A percentile compares a stretch with the other conserved stretches of the same genome.
Evolutionary conservation across 208 protist species (phyloP).

Genomic region (Crithidia expoeki): DNA sequence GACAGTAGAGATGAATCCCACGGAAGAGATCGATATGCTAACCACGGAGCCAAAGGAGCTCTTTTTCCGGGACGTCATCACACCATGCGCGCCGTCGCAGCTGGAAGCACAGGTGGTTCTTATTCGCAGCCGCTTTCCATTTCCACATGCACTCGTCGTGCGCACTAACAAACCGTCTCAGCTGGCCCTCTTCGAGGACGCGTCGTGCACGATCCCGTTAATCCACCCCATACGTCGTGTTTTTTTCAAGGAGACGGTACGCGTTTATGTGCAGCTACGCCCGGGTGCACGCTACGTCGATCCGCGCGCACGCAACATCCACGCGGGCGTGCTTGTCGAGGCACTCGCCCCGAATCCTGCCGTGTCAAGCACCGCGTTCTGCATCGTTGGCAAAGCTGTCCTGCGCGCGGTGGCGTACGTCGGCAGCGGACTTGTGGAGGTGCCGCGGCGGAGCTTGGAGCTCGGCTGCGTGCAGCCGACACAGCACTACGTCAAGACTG

Average conservation of each 20-base stretch:
- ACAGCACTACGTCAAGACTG: constrained; percentile 39
- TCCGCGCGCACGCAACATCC: constrained; percentile 46
- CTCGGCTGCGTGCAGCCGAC: constrained; percentile 50
- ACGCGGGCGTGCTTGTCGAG: constrained; percentile 77
- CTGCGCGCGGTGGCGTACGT: constrained; percentile 54
- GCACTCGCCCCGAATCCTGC: constrained; percentile 48
- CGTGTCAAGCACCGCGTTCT: constrained; percentile 43
- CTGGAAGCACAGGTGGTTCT: constrained; percentile 70
- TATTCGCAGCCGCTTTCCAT: constrained; percentile 64
- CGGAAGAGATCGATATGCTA: constrained; percentile 65
- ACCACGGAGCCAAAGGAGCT: constrained; percentile 66
- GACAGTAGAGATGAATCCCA: constrained; percentile 79
- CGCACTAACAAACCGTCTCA: constrained; percentile 80
- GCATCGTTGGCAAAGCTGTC: constrained; percentile 46
- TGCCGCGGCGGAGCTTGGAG: constrained; percentile 44
- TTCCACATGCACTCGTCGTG: constrained; percentile 70
- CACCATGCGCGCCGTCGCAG: constrained; percentile 56
- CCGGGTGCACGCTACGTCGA: constrained; percentile 59
- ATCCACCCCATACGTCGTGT: constrained; percentile 54
- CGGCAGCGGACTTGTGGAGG: constrained; percentile 57
- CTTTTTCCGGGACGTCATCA: constrained; percentile 67
- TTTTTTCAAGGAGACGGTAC: constrained; percentile 67
- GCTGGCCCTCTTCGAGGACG: constrained; percentile 77
- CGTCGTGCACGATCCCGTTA: constrained; percentile 67
- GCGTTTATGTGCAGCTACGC: constrained; percentile 72